Evolutionary conservation across 331 rosid species (phyloP).

Genomic region (Malus hybrid): DNA sequence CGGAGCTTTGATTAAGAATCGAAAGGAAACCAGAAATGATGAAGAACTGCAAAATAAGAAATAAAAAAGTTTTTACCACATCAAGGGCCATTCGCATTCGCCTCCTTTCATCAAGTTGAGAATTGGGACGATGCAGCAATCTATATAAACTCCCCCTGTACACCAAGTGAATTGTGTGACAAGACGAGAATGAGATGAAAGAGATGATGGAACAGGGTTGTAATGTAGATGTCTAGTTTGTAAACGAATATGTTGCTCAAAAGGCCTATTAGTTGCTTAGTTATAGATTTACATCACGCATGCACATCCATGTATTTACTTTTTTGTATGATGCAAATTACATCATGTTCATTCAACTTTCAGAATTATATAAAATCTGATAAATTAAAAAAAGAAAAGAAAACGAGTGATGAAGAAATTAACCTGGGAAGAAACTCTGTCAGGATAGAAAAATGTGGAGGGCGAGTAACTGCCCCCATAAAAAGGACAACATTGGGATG

Average conservation of each 20-base stretch:
- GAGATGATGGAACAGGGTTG: constrained; percentile 2
- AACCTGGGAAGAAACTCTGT: constrained; percentile 96
- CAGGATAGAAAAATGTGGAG: constrained; percentile 94
- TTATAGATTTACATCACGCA: background rate
- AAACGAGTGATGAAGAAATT: constrained; percentile 14
- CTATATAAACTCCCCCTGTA: constrained; percentile 91
- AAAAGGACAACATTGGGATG: constrained; percentile 99
- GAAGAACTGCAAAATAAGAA: background rate
- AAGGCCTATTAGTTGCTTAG: background rate
- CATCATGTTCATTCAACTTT: background rate
- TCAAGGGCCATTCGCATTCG: constrained; percentile 95
- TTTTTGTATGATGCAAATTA: background rate
- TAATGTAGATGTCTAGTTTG: background rate
- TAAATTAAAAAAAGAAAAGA: background rate
- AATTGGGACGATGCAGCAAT: constrained; percentile 86
- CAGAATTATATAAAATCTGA: background rate
- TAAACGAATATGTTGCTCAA: background rate
- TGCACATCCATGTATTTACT: background rate
- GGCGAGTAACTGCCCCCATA: constrained; percentile 96
- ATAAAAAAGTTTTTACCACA: constrained; percentile 54
- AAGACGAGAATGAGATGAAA: constrained; percentile 17
- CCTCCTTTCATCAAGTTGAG: constrained; percentile 82
- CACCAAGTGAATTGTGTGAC: constrained; percentile 22
- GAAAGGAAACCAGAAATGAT: constrained; percentile 15
- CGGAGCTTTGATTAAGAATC: constrained; percentile 11